Conservation (phyloP, 2,329 filamentous ascomycete species). For the Lojkania enalia region DNA sequence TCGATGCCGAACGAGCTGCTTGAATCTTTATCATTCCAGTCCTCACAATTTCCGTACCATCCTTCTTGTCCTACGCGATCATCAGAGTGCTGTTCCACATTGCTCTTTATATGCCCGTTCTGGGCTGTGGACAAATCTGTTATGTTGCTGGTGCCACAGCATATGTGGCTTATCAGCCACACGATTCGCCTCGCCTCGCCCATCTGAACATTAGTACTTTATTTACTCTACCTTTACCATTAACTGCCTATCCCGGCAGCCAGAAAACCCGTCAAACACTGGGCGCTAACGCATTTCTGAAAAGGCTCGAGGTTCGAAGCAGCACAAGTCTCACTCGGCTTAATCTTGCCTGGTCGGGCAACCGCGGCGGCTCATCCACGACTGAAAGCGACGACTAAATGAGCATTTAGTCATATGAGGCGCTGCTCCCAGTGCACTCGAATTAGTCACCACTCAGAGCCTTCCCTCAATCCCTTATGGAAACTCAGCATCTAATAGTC, state of each 20-base stretch:
- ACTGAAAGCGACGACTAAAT: no score
- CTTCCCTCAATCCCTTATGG: background rate
- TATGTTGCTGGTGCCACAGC: background rate
- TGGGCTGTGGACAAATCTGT: background rate
- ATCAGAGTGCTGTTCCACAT: no score
- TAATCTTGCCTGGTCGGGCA: slow-evolving; percentile 2
- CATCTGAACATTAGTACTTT: background rate
- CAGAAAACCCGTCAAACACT: slow-evolving; percentile 13
- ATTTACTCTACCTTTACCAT: slow-evolving; percentile 2
- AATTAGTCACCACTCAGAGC: background rate
- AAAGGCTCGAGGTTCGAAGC: slow-evolving; percentile 12
- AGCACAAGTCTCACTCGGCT: slow-evolving; percentile 16
- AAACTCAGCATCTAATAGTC: background rate
- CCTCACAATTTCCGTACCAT: slow-evolving; percentile 2
- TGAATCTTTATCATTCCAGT: background rate
- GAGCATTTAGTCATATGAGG: no score
- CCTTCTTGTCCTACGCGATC: background rate
- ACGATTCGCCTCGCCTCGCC: no score
- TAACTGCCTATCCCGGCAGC: slow-evolving; percentile 20
- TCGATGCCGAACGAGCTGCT: background rate
- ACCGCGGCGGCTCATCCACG: no score
- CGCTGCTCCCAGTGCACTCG: no score
- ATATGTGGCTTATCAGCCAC: no score
- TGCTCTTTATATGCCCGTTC: background rate
- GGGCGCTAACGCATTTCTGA: slow-evolving; percentile 23